phyloP scores from a whole-genome alignment of 139 green algal genomes.

The Chlorella sp. region DNA sequence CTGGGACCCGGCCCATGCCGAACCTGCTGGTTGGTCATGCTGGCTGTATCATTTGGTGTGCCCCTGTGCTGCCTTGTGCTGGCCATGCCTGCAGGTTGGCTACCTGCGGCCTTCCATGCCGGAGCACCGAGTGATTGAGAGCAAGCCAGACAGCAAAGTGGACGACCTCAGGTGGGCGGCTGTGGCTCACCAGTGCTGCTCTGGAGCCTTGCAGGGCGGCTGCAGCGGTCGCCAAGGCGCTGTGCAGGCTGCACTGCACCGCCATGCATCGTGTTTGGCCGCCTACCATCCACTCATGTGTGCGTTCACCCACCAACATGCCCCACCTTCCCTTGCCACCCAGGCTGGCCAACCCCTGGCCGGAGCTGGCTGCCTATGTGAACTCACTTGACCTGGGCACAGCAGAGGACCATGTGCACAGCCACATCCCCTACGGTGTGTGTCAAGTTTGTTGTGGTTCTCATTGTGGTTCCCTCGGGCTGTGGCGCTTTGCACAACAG shows the following conservation, averaged over 20 bases:
- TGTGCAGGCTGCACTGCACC: no score
- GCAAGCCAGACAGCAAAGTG: conserved; percentile 89
- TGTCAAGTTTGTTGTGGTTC: background rate
- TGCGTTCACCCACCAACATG: background rate
- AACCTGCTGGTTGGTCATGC: no score
- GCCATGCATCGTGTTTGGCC: no score
- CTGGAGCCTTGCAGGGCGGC: no score
- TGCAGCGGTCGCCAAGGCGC: no score
- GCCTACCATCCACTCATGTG: no score
- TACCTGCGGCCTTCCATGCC: conserved; percentile 71
- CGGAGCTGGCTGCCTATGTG: conserved; percentile 74
- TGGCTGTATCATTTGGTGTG: no score
- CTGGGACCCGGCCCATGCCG: no score
- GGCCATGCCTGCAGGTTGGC: conserved; percentile 59
- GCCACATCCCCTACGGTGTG: conserved; percentile 87
- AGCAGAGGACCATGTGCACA: conserved; percentile 83
- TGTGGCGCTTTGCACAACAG: no score
- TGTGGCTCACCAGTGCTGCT: background rate
- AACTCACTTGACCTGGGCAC: conserved; percentile 69
- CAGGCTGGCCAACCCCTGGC: conserved; percentile 88
- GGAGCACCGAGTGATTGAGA: conserved; percentile 91
- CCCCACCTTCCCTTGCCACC: background rate
- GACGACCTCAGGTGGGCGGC: conserved; percentile 82
- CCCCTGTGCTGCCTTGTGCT: no score
- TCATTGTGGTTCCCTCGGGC: no score